Evolutionary conservation across 2,329 filamentous ascomycete species (phyloP).

Genomic region (Pseudopithomyces chartarum): DNA sequence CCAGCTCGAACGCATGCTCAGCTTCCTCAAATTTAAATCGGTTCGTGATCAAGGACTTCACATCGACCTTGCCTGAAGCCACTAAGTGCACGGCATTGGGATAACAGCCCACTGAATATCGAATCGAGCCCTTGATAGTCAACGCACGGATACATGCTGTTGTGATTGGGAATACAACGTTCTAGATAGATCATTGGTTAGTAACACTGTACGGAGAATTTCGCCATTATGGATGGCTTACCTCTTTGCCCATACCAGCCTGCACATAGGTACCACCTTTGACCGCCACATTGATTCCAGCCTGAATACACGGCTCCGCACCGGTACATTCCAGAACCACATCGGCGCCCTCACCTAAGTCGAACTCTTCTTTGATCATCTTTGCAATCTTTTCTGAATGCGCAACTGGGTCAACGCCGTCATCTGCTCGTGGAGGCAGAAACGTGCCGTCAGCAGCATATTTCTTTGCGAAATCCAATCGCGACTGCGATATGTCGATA

Average conservation of each 20-base stretch:
- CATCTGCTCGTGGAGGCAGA: constrained; percentile 10
- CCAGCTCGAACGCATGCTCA: constrained; percentile 55
- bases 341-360: constrained; percentile 24
- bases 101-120: constrained; percentile 58
- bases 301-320: constrained; percentile 26
- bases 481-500: constrained; percentile 21
- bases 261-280: constrained; percentile 28
- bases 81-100: constrained; percentile 56
- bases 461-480: constrained; percentile 27
- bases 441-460: constrained; percentile 22
- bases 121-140: constrained; percentile 57
- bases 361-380: constrained; percentile 18
- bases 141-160: constrained; percentile 55
- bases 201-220: not conserved
- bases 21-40: constrained; percentile 53
- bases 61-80: constrained; percentile 53
- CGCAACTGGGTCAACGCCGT: constrained; percentile 12
- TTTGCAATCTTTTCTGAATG: constrained; percentile 15
- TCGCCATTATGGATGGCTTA: constrained; percentile 9
- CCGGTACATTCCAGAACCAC: constrained; percentile 29
- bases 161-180: constrained; percentile 58
- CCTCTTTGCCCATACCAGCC: constrained; percentile 29
- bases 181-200: constrained; percentile 17
- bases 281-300: constrained; percentile 20
- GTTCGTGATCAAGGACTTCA: constrained; percentile 48